Evolutionary conservation across 164 flowering plant species (phyloP).

Genomic region (Liriodendron chinense): DNA sequence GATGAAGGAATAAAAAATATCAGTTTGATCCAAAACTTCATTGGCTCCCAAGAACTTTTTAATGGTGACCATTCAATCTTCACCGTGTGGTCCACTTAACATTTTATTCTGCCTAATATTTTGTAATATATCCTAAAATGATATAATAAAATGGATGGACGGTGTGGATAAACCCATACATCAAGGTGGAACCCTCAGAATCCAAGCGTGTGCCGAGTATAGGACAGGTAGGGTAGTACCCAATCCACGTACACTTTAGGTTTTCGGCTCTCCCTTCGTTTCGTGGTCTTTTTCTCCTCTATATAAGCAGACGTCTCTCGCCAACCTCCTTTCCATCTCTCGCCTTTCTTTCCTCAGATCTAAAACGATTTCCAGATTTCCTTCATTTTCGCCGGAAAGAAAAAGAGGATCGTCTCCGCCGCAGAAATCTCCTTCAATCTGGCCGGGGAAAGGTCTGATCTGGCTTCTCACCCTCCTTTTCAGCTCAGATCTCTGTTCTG

Average conservation of each 20-base stretch:
- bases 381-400: background rate
- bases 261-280: background rate
- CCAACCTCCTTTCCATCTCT: background rate
- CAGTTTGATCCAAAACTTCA: too few species aligned
- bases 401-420: background rate
- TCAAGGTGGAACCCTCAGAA: too few species aligned
- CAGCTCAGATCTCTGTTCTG: background rate
- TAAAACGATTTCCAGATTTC: background rate
- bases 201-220: too few species aligned
- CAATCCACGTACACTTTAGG: background rate
- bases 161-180: too few species aligned
- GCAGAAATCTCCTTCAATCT: background rate
- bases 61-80: too few species aligned
- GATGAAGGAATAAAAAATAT: too few species aligned
- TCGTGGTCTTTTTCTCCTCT: background rate
- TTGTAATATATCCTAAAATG: too few species aligned
- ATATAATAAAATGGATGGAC: too few species aligned
- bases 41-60: too few species aligned
- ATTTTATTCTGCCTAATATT: too few species aligned
- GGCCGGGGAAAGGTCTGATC: slow-evolving; percentile 2
- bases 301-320: background rate
- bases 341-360: background rate
- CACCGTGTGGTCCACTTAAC: too few species aligned
- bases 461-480: background rate
- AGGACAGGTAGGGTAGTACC: background rate